Base-by-base conservation (phyloP, 2,329 filamentous ascomycete species). In the Metarhizium guizhouense region DNA sequence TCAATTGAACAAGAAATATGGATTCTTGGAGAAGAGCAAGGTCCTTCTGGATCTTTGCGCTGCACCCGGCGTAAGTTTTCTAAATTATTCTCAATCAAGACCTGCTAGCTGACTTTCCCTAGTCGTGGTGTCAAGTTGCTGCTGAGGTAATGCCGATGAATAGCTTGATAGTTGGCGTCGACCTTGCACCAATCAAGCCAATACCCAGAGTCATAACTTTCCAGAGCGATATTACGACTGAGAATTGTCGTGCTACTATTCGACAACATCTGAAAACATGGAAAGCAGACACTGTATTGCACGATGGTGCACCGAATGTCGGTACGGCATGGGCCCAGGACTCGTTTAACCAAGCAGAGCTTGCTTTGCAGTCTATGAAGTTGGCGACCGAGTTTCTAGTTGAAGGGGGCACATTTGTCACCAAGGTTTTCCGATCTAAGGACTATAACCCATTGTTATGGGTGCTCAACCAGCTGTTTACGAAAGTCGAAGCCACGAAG, bases 1-100 rank as follows among this genome's bases (percentile, higher is more conserved):
- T 63, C 93, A 99, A 72, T 78, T 99, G 65, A 99, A 99, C 77
- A 96, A 97, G 76, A 97, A 96, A 71, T 99, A 95, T 87, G 89
- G 90, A 63, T 99, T 99, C 73, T 78, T 99, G 64, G 91, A 97
- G 73, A 93, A 95, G 79, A 95, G 90, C 74, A 95, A 90, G 77
- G 94, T 97, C 65, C 78, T 96, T 59, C 80, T 99, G 70, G 95
- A 99, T 86, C 87, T 99, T 69, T 99, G 94, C 76, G 94, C 94
- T 62, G 94, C 94, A 20, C 94, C 94, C 36, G 94, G 94, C 72
- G 87, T 90, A 78, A 69, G 85, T 64, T 25, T n/a, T 42, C 49
- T 11, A 11, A 36, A 20, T 20, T 51, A 30, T 16, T 42, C 6
- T 53, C 18, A 20, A 8, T 5, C 34, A 8, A 25, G 3, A 2